phyloP scores from a whole-genome alignment of 257 asterid species.

The Ilex aquifolium region DNA sequence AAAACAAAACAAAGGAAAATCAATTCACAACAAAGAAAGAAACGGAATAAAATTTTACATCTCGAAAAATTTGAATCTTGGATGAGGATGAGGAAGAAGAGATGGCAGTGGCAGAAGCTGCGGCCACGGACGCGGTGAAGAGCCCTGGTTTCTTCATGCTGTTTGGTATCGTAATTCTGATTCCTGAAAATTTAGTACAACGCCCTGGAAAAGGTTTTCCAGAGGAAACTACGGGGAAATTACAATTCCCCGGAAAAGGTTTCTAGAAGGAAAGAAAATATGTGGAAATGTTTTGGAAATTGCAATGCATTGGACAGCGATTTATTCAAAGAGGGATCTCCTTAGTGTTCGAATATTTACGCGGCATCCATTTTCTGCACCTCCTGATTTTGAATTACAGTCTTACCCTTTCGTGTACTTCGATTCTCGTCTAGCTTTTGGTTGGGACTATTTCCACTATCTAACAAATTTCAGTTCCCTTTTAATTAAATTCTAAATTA shows the following conservation, averaged over 20 bases:
- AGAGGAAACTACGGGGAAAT: not conserved
- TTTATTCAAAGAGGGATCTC: too few relatives aligned
- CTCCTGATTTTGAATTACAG: constrained; percentile 2
- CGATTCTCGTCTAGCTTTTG: not conserved
- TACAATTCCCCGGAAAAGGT: too few relatives aligned
- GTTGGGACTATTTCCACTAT: not conserved
- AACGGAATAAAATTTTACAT: constrained; percentile 19
- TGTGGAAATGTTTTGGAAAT: not conserved
- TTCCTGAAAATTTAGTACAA: not conserved
- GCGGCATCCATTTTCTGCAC: too few relatives aligned
- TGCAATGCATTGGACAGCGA: not conserved
- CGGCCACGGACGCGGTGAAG: constrained; percentile 51
- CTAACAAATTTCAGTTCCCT: too few relatives aligned
- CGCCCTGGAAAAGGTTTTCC: too few relatives aligned
- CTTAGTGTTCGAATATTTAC: too few relatives aligned
- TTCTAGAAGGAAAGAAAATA: not conserved
- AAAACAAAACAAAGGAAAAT: not conserved
- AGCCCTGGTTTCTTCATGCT: constrained; percentile 61
- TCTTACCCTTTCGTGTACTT: constrained; percentile 12
- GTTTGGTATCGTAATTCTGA: not conserved
- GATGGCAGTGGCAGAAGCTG: constrained; percentile 48
- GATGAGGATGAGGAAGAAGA: constrained; percentile 32
- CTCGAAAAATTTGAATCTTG: constrained; percentile 31
- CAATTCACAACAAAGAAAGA: not conserved
- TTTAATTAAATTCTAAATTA: too few relatives aligned